phyloP scores from a whole-genome alignment of 768 basidiomycete species.

The Lactarius tabidus region DNA sequence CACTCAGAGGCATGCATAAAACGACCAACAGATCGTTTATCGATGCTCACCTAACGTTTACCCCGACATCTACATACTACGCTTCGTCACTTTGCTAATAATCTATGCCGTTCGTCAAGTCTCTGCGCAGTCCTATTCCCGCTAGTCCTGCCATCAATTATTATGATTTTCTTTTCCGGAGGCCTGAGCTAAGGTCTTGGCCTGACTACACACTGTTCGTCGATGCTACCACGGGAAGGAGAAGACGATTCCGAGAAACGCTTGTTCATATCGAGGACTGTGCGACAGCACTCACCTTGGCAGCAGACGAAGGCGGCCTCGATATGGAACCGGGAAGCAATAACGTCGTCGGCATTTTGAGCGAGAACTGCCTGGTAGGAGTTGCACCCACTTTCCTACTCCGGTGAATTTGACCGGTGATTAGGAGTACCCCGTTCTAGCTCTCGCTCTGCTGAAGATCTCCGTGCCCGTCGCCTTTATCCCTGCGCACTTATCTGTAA shows the following conservation, averaged over 20 bases:
- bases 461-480: constrained; percentile 52
- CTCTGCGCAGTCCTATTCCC: constrained; percentile 4
- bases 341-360: constrained; percentile 68
- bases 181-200: constrained; percentile 33
- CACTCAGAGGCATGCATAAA: background rate
- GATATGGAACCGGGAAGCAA: constrained; percentile 39
- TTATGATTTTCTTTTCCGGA: constrained; percentile 11
- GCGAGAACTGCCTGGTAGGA: constrained; percentile 62
- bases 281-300: constrained; percentile 44
- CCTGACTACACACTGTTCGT: constrained; percentile 54
- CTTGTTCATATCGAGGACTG: constrained; percentile 47
- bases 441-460: constrained; percentile 45
- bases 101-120: constrained; percentile 5
- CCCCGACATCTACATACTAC: too few species aligned
- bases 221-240: constrained; percentile 49
- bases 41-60: background rate
- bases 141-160: constrained; percentile 4
- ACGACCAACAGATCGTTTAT: background rate
- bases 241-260: constrained; percentile 47
- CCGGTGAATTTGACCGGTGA: background rate
- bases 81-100: background rate
- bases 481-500: constrained; percentile 51
- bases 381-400: background rate
- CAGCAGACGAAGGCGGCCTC: constrained; percentile 50
- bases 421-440: constrained; percentile 52